phyloP scores from a whole-genome alignment of 2,329 filamentous ascomycete species.

The Trichophyton rubrum region DNA sequence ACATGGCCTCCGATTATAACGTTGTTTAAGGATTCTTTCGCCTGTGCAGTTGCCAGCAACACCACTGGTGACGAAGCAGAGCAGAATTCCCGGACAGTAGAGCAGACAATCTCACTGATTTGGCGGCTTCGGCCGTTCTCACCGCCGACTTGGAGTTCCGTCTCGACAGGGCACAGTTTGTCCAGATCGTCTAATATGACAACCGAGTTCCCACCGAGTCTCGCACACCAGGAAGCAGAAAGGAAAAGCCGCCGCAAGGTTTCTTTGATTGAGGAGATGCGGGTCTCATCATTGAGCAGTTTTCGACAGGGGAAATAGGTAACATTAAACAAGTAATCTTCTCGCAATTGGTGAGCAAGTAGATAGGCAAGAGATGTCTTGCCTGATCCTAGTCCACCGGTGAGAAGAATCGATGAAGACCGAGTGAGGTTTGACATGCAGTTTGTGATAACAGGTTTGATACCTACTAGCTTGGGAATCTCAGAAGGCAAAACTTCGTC shows the following conservation, averaged over 20 bases:
- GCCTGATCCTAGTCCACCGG: conserved; percentile 77
- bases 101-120: conserved; percentile 76
- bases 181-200: conserved; percentile 90
- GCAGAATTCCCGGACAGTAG: conserved; percentile 74
- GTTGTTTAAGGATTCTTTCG: conserved; percentile 84
- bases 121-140: conserved; percentile 89
- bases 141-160: conserved; percentile 82
- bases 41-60: conserved; percentile 77
- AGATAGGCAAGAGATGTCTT: conserved; percentile 73
- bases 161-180: conserved; percentile 83
- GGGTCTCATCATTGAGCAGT: conserved; percentile 78
- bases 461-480: conserved; percentile 61
- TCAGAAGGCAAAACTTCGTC: conserved; percentile 45
- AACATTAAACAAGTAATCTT: conserved; percentile 64
- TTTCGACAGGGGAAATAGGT: conserved; percentile 79
- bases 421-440: conserved; percentile 66
- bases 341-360: conserved; percentile 59
- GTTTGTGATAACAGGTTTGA: conserved; percentile 62
- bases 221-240: conserved; percentile 78
- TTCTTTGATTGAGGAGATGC: conserved; percentile 83
- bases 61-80: conserved; percentile 68
- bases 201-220: conserved; percentile 68
- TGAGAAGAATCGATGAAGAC: conserved; percentile 77
- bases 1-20: conserved; percentile 84
- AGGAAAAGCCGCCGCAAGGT: conserved; percentile 74